Conservation (phyloP, 768 basidiomycete species). For the Clavulina sp. region DNA sequence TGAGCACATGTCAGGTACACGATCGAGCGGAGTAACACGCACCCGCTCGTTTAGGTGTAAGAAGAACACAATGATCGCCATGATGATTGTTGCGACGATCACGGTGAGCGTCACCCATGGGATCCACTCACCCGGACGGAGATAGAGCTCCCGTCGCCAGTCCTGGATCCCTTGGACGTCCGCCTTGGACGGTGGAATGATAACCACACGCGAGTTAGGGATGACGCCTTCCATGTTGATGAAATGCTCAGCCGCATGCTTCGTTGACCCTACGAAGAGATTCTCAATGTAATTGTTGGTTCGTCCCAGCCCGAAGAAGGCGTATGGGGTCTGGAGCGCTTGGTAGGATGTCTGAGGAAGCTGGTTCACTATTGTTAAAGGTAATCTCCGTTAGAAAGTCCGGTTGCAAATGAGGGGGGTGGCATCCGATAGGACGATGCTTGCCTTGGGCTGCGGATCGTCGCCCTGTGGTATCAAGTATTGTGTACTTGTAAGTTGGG, state of each 20-base stretch:
- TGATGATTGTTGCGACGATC: conserved; percentile 46
- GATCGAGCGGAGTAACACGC: conserved; percentile 14
- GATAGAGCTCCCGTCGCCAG: conserved; percentile 81
- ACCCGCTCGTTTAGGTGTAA: conserved; percentile 91
- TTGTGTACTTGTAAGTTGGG: conserved; percentile 92
- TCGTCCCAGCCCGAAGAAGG: conserved; percentile 90
- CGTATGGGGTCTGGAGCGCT: conserved; percentile 75
- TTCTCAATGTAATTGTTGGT: conserved; percentile 99
- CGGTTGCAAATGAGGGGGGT: background rate
- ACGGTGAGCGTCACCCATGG: conserved; percentile 91
- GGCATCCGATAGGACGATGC: conserved; percentile 6
- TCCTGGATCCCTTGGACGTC: conserved; percentile 22
- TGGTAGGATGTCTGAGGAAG: conserved; percentile 88
- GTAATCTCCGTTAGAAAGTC: background rate
- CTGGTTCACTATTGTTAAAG: conserved; percentile 49
- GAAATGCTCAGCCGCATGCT: conserved; percentile 49
- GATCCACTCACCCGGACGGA: conserved; percentile 93
- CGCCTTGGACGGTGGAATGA: conserved; percentile 46
- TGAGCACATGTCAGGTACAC: background rate
- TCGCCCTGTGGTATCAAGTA: conserved; percentile 75
- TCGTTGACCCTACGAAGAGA: conserved; percentile 84
- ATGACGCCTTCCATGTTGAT: conserved; percentile 95
- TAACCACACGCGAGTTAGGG: conserved; percentile 93
- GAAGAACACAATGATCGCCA: conserved; percentile 71
- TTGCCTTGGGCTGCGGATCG: conserved; percentile 80